Percentiles rank a stretch among this genome's conserved stretches.
Conservation (phyloP, 2,329 filamentous ascomycete species). For the Sporothrix globosa region DNA sequence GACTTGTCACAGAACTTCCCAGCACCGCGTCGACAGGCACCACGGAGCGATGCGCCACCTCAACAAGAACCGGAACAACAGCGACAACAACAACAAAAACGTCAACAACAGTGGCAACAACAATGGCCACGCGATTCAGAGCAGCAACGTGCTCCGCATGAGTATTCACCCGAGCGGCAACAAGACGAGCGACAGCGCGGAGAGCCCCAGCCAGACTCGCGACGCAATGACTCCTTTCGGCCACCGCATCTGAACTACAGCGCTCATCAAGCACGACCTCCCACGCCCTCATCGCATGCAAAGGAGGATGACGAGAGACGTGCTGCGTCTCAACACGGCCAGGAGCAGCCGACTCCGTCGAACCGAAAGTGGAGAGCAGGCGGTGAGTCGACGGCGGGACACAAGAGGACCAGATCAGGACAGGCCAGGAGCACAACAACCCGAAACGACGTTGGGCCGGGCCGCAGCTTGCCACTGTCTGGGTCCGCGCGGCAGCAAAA, state of each 20-base stretch:
- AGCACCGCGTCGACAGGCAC: neutral
- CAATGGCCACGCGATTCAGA: neutral
- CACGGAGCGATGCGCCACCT: neutral
- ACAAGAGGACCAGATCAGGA: neutral
- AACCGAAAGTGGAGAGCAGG: neutral
- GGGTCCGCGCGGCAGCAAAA: neutral
- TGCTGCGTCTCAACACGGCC: too few relatives aligned
- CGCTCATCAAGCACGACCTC: too few relatives aligned
- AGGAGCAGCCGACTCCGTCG: too few relatives aligned
- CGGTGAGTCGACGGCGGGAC: neutral
- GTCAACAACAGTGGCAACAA: too few relatives aligned
- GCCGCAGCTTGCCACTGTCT: neutral
- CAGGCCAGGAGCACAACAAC: too few relatives aligned
- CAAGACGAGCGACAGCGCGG: neutral
- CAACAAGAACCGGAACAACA: too few relatives aligned
- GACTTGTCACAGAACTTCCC: neutral
- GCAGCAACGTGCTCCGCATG: too few relatives aligned
- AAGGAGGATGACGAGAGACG: neutral
- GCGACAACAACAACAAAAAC: too few relatives aligned
- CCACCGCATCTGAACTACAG: too few relatives aligned
- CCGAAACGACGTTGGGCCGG: neutral
- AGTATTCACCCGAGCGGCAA: neutral
- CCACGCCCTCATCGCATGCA: too few relatives aligned
- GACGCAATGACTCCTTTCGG: neutral
- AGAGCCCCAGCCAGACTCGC: neutral